Conservation (phyloP, 1,284 basidiomycete genomes). For the Irpex rosettiformis region DNA sequence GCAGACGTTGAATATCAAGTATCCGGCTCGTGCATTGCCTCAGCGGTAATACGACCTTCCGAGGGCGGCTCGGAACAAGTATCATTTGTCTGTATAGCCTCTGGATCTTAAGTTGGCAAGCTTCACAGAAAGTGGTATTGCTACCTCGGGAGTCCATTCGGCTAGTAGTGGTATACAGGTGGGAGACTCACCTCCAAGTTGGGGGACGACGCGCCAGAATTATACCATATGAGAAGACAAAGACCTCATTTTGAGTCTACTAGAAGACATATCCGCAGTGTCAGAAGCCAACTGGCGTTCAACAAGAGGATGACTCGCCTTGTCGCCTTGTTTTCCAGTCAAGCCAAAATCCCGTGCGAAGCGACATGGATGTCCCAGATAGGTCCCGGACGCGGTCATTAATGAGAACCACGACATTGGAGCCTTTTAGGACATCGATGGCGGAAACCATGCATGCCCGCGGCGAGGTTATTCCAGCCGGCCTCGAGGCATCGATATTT, state of each 20-base stretch:
- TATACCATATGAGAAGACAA: not conserved
- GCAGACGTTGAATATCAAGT: not conserved
- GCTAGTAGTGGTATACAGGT: not conserved
- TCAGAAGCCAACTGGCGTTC: not conserved
- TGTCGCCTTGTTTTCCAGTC: not conserved
- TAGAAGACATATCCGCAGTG: not conserved
- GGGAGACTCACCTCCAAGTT: not conserved
- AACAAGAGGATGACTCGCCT: not conserved
- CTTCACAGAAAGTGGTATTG: not conserved
- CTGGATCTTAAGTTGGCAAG: not conserved
- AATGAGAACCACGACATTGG: not conserved
- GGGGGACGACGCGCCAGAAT: not conserved
- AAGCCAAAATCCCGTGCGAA: not conserved
- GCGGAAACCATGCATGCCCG: not conserved
- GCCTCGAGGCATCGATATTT: not conserved
- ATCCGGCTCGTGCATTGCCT: not conserved
- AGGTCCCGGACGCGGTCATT: not conserved
- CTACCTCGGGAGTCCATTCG: not conserved
- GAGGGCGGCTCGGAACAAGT: not conserved
- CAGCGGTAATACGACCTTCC: not conserved
- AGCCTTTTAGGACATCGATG: not conserved
- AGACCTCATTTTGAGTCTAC: not conserved
- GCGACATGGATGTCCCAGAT: not conserved
- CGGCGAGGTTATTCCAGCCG: not conserved
- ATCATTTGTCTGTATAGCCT: not conserved